These are phyloP conservation scores for Wickerhamia fluorescens DNA, from an alignment of 805 yeast genomes.

Conservation along the genomic window DNA sequence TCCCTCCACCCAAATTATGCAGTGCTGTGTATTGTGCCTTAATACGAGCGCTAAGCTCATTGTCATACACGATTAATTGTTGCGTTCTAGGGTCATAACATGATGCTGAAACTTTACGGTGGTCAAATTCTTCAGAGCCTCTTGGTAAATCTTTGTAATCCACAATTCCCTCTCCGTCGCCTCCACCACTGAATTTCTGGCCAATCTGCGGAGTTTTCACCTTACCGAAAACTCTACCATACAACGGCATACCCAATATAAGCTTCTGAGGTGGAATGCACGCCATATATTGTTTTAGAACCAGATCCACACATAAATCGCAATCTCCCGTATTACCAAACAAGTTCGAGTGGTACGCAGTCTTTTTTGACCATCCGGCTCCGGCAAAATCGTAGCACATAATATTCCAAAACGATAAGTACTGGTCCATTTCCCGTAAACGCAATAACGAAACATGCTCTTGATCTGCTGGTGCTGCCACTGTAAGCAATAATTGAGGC, in stretches of 20 bases:
- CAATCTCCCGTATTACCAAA: slow-evolving; percentile 39
- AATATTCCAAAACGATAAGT: slow-evolving; percentile 68
- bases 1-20: slow-evolving; percentile 65
- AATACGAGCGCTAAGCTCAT: slow-evolving; percentile 37
- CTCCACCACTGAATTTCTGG: slow-evolving; percentile 24
- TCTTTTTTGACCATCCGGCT: slow-evolving; percentile 51
- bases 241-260: slow-evolving; percentile 80
- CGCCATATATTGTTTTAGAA: slow-evolving; percentile 37
- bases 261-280: slow-evolving; percentile 43
- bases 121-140: slow-evolving; percentile 46
- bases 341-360: slow-evolving; percentile 65
- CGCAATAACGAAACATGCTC: slow-evolving; percentile 38
- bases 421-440: slow-evolving; percentile 48
- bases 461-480: slow-evolving; percentile 70
- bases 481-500: slow-evolving; percentile 43
- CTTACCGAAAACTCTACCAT: slow-evolving; percentile 47
- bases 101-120: slow-evolving; percentile 37
- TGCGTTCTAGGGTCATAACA: slow-evolving; percentile 8
- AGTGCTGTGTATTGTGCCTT: slow-evolving; percentile 56
- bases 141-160: slow-evolving; percentile 53
- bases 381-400: slow-evolving; percentile 93
- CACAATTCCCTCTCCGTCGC: slow-evolving; percentile 25
- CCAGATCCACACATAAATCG: slow-evolving; percentile 40
- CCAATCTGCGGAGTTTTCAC: slow-evolving; percentile 36
- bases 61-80: slow-evolving; percentile 61